Conservation (phyloP, 2,329 filamentous ascomycete genomes). For the Curvularia hawaiiensis region DNA sequence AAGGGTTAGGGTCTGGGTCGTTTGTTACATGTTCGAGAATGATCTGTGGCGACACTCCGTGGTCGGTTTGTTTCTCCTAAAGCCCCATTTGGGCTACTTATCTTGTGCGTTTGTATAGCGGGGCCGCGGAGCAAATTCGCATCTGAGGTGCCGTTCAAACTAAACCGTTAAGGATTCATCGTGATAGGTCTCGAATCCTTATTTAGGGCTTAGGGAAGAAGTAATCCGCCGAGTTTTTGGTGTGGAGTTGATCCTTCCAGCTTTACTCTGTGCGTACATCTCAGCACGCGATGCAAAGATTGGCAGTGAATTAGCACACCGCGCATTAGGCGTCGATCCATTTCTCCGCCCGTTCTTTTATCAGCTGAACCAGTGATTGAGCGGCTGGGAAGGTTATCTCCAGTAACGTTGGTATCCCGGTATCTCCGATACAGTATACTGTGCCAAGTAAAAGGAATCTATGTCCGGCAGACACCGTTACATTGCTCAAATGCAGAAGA, state of each 20-base stretch:
- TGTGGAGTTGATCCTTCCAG: not conserved
- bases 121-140: not conserved
- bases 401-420: not conserved
- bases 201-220: not conserved
- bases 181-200: not conserved
- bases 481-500: not conserved
- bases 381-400: not conserved
- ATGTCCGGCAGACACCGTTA: not conserved
- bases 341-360: slow-evolving; percentile 2
- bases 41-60: not conserved
- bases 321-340: slow-evolving; percentile 7
- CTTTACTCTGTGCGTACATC: not conserved
- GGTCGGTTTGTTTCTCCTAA: not conserved
- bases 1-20: not conserved
- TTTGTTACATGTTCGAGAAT: not conserved
- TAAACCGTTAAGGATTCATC: not conserved
- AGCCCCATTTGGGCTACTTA: not conserved
- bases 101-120: not conserved
- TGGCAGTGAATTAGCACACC: not conserved
- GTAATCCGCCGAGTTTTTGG: not conserved
- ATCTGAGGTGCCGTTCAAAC: not conserved
- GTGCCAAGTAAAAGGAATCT: not conserved
- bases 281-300: slow-evolving; percentile 9
- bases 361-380: not conserved
- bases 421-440: not conserved